phyloP scores from a whole-genome alignment of 148 eudicot species.

The Polygonum maritimum region DNA sequence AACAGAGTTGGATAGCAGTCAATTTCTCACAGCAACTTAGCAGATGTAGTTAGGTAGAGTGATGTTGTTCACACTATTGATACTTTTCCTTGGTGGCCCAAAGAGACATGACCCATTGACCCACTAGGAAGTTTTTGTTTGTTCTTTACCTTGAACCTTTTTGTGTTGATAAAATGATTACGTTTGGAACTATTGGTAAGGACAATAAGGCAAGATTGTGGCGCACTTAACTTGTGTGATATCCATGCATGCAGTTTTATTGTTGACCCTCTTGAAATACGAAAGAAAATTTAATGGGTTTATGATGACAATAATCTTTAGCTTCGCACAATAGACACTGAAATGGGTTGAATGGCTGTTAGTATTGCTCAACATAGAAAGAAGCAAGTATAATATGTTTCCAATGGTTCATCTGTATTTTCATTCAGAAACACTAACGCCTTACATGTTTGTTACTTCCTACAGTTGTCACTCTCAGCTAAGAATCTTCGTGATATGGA shows the following conservation, averaged over 20 bases:
- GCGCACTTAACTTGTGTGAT: too few relatives aligned
- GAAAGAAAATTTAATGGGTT: neutral
- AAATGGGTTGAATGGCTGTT: neutral
- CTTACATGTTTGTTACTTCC: neutral
- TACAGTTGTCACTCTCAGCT: conserved; percentile 77
- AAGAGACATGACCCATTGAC: neutral
- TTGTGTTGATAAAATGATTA: neutral
- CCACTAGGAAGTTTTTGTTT: neutral
- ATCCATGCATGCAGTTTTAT: too few relatives aligned
- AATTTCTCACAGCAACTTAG: too few relatives aligned
- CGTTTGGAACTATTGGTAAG: too few relatives aligned
- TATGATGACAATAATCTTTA: neutral
- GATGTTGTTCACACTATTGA: neutral
- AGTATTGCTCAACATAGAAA: neutral
- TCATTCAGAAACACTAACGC: neutral
- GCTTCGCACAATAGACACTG: neutral
- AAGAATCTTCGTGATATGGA: conserved; percentile 65
- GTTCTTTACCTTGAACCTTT: neutral
- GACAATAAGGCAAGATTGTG: too few relatives aligned
- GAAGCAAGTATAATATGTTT: neutral
- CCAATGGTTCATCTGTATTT: neutral
- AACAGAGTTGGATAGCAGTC: too few relatives aligned
- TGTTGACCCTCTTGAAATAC: neutral
- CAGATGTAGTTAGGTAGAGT: neutral
- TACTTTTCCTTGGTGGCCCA: neutral